Evolutionary conservation across 1,284 basidiomycete species (phyloP).

Genomic region (Rhodotorula glutinis): DNA sequence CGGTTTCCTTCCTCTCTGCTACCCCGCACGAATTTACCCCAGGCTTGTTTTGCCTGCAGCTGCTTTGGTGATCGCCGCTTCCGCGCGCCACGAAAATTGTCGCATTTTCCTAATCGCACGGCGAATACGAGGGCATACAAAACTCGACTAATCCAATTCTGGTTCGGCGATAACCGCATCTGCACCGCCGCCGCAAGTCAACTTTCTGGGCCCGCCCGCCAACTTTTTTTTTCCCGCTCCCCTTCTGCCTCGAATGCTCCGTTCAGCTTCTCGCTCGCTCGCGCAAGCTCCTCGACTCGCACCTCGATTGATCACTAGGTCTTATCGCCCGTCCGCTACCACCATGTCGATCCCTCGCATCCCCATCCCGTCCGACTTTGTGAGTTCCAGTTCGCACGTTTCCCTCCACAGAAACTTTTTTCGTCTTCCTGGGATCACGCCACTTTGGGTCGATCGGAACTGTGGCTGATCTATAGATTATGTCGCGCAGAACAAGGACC

Average conservation of each 20-base stretch:
- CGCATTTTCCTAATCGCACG: too few species aligned
- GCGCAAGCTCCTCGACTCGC: slow-evolving; percentile 1
- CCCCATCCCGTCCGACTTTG: slow-evolving; percentile 54
- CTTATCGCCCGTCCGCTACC: slow-evolving; percentile 3
- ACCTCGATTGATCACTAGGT: slow-evolving; percentile 8
- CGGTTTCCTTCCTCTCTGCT: neutral
- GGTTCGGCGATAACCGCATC: too few species aligned
- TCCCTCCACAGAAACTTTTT: neutral
- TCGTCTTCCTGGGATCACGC: neutral
- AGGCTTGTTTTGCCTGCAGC: too few species aligned
- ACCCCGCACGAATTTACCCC: neutral
- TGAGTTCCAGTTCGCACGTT: slow-evolving; percentile 42
- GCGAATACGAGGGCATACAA: too few species aligned
- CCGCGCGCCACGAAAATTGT: too few species aligned
- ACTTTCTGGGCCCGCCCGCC: too few species aligned
- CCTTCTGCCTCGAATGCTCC: neutral
- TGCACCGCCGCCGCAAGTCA: too few species aligned
- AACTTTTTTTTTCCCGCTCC: neutral
- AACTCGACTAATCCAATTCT: too few species aligned
- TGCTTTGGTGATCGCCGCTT: too few species aligned
- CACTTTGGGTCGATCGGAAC: neutral
- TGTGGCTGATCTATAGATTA: neutral
- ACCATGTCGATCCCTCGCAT: slow-evolving; percentile 44
- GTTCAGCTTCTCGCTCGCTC: slow-evolving; percentile 3
- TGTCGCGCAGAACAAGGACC: slow-evolving; percentile 48